Evolutionary conservation across 352 stramenopile genomes (phyloP).

Genomic region (Phytophthora vignae): DNA sequence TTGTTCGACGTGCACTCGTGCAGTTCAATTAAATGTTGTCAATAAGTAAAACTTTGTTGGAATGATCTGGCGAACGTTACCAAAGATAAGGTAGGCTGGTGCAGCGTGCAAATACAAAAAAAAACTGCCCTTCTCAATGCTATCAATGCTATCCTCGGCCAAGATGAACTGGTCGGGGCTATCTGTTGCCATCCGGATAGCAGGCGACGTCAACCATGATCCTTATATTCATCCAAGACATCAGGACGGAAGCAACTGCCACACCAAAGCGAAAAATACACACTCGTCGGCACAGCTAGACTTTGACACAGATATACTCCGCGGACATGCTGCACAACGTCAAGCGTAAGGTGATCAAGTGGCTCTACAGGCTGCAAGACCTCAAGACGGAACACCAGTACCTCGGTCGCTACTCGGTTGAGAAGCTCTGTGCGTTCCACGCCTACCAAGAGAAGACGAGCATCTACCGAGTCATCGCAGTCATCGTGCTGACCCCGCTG

Average conservation of each 20-base stretch:
- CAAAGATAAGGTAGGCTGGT: no score
- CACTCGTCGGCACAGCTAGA: neutral
- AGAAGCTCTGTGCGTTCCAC: conserved; percentile 35
- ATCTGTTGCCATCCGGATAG: no score
- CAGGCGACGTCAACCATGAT: neutral
- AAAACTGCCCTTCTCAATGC: no score
- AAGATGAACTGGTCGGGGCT: no score
- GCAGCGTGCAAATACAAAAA: no score
- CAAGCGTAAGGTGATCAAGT: neutral
- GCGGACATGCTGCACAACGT: neutral
- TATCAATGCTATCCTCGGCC: no score
- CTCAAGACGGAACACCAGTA: conserved; percentile 22
- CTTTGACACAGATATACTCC: no score
- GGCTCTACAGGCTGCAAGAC: neutral
- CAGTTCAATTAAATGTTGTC: neutral
- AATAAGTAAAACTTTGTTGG: neutral
- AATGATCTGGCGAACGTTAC: no score
- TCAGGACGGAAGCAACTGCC: neutral
- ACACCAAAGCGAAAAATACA: no score
- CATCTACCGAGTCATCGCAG: conserved; percentile 15
- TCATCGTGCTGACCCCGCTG: conserved; percentile 11
- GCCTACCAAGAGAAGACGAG: conserved; percentile 24
- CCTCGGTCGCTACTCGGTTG: conserved; percentile 34
- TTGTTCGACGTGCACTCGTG: neutral
- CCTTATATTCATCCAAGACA: no score